Conservation (phyloP, 2,329 filamentous ascomycete genomes). For the Tolypocladium tundrense region DNA sequence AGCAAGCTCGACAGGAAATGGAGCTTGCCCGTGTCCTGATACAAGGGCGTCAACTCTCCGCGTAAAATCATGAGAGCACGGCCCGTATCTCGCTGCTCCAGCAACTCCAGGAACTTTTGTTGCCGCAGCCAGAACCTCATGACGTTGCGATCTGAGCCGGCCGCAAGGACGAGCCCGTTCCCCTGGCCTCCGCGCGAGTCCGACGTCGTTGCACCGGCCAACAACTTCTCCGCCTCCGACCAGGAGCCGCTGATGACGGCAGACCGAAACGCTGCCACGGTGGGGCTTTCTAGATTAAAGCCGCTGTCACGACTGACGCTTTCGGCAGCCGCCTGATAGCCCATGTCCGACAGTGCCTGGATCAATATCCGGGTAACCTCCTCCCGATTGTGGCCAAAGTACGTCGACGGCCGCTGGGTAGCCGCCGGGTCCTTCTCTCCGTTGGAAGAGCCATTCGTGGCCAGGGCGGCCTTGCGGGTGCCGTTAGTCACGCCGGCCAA, state of each 20-base stretch:
- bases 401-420: slow-evolving; percentile 27
- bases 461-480: slow-evolving; percentile 30
- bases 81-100: slow-evolving; percentile 65
- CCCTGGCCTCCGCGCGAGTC: slow-evolving; percentile 22
- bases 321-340: slow-evolving; percentile 68
- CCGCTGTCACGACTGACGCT: slow-evolving; percentile 73
- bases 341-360: slow-evolving; percentile 80
- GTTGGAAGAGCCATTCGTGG: slow-evolving; percentile 45
- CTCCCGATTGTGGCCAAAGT: slow-evolving; percentile 81
- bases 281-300: slow-evolving; percentile 74
- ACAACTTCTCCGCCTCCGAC: slow-evolving; percentile 71
- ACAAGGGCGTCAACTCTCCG: slow-evolving; percentile 76
- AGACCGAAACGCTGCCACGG: slow-evolving; percentile 74
- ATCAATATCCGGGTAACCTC: slow-evolving; percentile 90
- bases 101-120: slow-evolving; percentile 87
- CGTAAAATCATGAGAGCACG: slow-evolving; percentile 75
- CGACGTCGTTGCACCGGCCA: slow-evolving; percentile 45
- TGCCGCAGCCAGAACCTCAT: slow-evolving; percentile 86
- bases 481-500: slow-evolving; percentile 31
- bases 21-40: slow-evolving; percentile 65
- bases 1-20: slow-evolving; percentile 81
- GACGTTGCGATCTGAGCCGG: slow-evolving; percentile 62
- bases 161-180: slow-evolving; percentile 62
- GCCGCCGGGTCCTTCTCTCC: slow-evolving; percentile 13
- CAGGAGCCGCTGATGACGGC: slow-evolving; percentile 75